Evolutionary conservation across 2,329 filamentous ascomycete genomes (phyloP).

Genomic region (Sodiomyces alkalinus): DNA sequence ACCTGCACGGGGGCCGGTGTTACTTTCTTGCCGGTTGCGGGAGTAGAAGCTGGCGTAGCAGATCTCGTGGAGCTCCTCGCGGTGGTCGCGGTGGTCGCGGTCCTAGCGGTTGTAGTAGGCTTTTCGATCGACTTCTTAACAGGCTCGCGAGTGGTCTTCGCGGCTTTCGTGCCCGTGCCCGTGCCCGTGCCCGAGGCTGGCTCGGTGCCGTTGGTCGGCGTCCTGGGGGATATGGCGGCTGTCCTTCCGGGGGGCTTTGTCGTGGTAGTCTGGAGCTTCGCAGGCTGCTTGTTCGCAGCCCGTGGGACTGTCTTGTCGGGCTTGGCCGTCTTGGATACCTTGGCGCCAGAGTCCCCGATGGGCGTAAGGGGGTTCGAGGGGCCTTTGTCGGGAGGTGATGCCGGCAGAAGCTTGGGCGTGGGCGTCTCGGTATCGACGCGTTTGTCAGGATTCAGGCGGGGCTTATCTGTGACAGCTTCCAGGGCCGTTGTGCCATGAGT

Average conservation of each 20-base stretch:
- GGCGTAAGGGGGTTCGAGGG: not conserved
- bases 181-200: not conserved
- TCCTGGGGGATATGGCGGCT: slow-evolving; percentile 20
- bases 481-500: slow-evolving; percentile 9
- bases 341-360: slow-evolving; percentile 9
- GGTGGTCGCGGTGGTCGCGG: slow-evolving; percentile 13
- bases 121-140: slow-evolving; percentile 15
- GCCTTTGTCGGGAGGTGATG: slow-evolving; percentile 11
- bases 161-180: not conserved
- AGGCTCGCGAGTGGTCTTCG: slow-evolving; percentile 11
- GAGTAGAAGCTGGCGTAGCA: too few species aligned
- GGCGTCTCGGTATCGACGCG: slow-evolving; percentile 22
- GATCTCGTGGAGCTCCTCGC: slow-evolving; percentile 16
- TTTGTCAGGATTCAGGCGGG: slow-evolving; percentile 24
- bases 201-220: slow-evolving; percentile 23
- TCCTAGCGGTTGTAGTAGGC: slow-evolving; percentile 14
- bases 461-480: slow-evolving; percentile 16
- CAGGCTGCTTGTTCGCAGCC: slow-evolving; percentile 12
- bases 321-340: slow-evolving; percentile 11
- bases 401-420: slow-evolving; percentile 15
- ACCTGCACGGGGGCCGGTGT: slow-evolving; percentile 23
- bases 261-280: slow-evolving; percentile 11
- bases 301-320: slow-evolving; percentile 15
- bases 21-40: slow-evolving; percentile 21
- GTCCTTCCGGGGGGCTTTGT: slow-evolving; percentile 20